These are phyloP conservation scores for Fennellomyces sp. DNA, from an alignment of 371 early-diverging fungal genomes.

Conservation along the genomic window DNA sequence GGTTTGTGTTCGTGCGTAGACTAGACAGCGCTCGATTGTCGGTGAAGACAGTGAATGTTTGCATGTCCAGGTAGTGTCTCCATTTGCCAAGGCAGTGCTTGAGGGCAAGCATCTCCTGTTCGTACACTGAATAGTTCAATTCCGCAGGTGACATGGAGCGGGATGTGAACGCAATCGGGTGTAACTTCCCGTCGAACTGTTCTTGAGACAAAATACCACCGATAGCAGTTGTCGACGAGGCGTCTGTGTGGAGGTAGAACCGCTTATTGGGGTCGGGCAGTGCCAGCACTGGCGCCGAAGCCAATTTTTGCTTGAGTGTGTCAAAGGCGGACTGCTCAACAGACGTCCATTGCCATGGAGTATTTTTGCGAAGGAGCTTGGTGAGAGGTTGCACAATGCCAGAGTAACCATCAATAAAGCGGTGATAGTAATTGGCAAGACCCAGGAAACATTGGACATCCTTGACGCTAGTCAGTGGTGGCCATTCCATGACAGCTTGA, in stretches of 20 bases:
- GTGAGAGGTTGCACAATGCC: slow-evolving; percentile 30
- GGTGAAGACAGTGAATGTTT: background rate
- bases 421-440: no score
- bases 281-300: slow-evolving; percentile 5
- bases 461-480: slow-evolving; percentile 30
- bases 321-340: background rate
- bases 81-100: no score
- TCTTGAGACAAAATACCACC: slow-evolving; percentile 16
- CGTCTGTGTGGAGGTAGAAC: background rate
- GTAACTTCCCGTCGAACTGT: background rate
- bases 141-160: background rate
- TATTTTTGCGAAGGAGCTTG: slow-evolving; percentile 27
- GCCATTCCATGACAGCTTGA: slow-evolving; percentile 30
- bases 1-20: background rate
- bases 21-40: background rate
- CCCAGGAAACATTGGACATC: slow-evolving; percentile 39
- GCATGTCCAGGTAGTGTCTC: background rate
- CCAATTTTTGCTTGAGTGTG: background rate
- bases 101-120: no score
- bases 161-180: slow-evolving; percentile 3
- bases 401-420: slow-evolving; percentile 31
- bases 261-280: background rate
- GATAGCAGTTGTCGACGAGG: background rate
- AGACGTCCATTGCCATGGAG: slow-evolving; percentile 8
- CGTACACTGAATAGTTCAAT: background rate